Conservation (phyloP, 495 filamentous ascomycete genomes). For the Trichoderma orchidacearum region DNA sequence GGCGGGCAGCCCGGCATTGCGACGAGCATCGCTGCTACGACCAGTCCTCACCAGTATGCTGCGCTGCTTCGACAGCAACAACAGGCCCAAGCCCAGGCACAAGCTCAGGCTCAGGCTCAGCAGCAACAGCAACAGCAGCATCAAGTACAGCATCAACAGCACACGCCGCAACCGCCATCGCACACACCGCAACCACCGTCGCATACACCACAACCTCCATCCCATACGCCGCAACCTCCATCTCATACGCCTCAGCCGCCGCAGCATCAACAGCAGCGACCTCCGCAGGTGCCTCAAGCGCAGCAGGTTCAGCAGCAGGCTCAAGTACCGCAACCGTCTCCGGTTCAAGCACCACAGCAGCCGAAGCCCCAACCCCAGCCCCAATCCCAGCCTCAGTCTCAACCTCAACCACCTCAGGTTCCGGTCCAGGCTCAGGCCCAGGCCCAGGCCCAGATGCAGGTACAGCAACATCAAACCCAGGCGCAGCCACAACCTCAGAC, state of each 20-base stretch:
- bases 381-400: slow-evolving; percentile 4
- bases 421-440: slow-evolving; percentile 4
- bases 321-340: slow-evolving; percentile 12
- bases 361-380: slow-evolving; percentile 18
- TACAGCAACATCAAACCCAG: slow-evolving; percentile 9
- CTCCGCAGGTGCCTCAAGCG: slow-evolving; percentile 36
- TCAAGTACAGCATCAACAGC: slow-evolving; percentile 10
- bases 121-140: not conserved
- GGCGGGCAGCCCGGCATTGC: slow-evolving; percentile 14
- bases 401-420: slow-evolving; percentile 1
- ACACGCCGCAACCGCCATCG: slow-evolving; percentile 5
- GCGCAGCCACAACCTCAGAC: slow-evolving; percentile 4
- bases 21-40: slow-evolving; percentile 14
- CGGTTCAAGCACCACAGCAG: slow-evolving; percentile 1
- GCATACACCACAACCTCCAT: slow-evolving; percentile 30
- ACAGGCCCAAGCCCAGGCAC: slow-evolving; percentile 19
- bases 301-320: slow-evolving; percentile 29
- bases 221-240: slow-evolving; percentile 13
- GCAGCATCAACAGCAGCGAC: slow-evolving; percentile 49
- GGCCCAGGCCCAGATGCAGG: slow-evolving; percentile 5
- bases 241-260: slow-evolving; percentile 39
- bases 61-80: slow-evolving; percentile 63
- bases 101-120: slow-evolving; percentile 8
- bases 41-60: slow-evolving; percentile 54
- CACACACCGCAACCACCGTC: slow-evolving; percentile 6